Percentiles rank a stretch among this genome's conserved stretches.
Conservation (phyloP, 371 early-diverging fungal species). For the Zychaea mexicana region DNA sequence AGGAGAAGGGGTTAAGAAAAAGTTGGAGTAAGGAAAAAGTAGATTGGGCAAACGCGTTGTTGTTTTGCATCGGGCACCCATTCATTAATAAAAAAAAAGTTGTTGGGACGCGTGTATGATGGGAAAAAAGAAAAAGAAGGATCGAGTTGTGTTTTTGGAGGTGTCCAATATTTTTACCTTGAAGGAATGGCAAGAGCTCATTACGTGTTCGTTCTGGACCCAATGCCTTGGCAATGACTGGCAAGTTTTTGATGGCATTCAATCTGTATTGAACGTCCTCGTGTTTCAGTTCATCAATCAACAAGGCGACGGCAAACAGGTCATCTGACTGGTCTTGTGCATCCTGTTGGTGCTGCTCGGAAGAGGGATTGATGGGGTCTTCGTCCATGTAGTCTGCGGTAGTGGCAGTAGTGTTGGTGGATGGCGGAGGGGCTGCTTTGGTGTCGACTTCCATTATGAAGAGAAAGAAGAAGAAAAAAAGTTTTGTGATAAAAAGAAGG, state of each 20-base stretch:
- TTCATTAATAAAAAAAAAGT: no score
- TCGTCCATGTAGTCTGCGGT: slow-evolving; percentile 55
- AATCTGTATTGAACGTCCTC: slow-evolving; percentile 93
- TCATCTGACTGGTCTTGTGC: slow-evolving; percentile 28
- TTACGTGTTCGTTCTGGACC: slow-evolving; percentile 94
- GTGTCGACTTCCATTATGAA: slow-evolving; percentile 42
- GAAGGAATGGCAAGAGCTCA: slow-evolving; percentile 96
- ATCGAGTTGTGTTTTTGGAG: no score
- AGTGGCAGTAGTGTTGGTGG: slow-evolving; percentile 21
- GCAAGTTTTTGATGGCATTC: slow-evolving; percentile 88
- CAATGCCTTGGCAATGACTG: slow-evolving; percentile 92
- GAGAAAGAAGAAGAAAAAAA: not conserved
- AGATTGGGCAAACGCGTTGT: slow-evolving; percentile 3
- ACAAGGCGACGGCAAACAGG: slow-evolving; percentile 82
- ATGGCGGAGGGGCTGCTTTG: slow-evolving; percentile 12
- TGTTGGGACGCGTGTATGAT: no score
- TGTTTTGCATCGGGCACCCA: no score
- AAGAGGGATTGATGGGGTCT: slow-evolving; percentile 35
- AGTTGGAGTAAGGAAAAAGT: not conserved
- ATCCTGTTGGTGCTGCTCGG: slow-evolving; percentile 9
- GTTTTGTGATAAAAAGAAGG: not conserved
- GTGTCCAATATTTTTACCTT: no score
- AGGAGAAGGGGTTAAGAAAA: not conserved
- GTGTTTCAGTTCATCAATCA: slow-evolving; percentile 97
- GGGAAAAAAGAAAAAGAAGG: slow-evolving; percentile 1